Base-by-base conservation (phyloP, 805 yeast species). In the Cyberlindnera mrakii region DNA sequence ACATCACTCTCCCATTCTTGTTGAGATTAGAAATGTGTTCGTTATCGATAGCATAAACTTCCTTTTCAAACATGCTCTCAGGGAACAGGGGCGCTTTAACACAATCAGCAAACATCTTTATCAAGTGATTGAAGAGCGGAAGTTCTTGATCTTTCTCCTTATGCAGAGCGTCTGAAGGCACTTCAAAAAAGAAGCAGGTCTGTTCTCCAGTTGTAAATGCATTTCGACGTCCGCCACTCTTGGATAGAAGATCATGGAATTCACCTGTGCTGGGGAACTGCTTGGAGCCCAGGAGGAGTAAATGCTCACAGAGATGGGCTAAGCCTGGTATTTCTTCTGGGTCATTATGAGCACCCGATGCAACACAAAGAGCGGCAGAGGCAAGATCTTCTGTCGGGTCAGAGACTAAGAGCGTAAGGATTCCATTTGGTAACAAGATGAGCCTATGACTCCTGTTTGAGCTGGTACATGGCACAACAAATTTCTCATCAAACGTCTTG, bases 281-380 rank as follows among this genome's bases (percentile, higher is more conserved):
- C 51, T 72, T 77, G 0, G 85, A 75, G 3, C 82, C 85, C 43
- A 71, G 68, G 30, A 77, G 63, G 3, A 80, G 43, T 71, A 84
- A 69, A 59, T 88, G 96, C 56, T 88, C 96, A 53, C 95, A 83
- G 45, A 87, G 73, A 65, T 91, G 99, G 0, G 98, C 98, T 31
- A 91, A 57, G 0, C 99, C 99, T 0, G 79, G 79, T 1, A 83
- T 52, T 5, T 71, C 72, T 6, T 65, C 67, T 0, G 95, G 91
- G 51, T 91, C 97, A 37, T 80, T 71, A 54, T 80, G 81, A 2
- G 96, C 80, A 8, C 99, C 99, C 0, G 86, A 69, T 3, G 82
- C 81, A 2, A 89, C 87, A 32, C 86, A 76, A 6, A 91, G 54
- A 1, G 95, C 79, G 16, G 85, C 82, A 0, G 93, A 74, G 3